Conservation (phyloP, 345 rosid genomes). For the Syzygium jambos region DNA sequence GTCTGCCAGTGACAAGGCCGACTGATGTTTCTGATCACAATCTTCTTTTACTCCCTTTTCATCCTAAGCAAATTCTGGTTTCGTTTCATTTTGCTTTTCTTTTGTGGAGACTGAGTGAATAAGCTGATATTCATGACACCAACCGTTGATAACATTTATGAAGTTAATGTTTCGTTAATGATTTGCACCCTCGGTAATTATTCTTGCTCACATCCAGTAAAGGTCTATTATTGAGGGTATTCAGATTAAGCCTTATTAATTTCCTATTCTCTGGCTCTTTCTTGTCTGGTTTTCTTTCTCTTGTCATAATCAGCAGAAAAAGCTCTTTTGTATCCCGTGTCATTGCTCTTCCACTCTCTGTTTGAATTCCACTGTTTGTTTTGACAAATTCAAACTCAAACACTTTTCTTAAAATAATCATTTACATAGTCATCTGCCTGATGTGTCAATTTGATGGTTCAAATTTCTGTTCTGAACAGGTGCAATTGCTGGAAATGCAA, state of each 20-base stretch:
- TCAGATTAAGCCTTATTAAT: not conserved
- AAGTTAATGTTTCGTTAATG: not conserved
- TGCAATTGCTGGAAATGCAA: constrained; percentile 46
- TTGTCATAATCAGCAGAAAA: not conserved
- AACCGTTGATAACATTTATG: not conserved
- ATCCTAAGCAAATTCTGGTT: not conserved
- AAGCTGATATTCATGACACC: not conserved
- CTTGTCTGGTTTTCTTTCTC: not conserved
- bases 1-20: not conserved
- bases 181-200: not conserved
- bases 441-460: constrained; percentile 63
- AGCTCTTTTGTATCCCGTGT: not conserved
- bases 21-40: not conserved
- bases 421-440: not conserved
- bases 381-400: not conserved
- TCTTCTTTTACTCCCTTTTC: not conserved
- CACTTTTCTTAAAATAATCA: not conserved
- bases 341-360: not conserved
- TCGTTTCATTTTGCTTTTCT: not conserved
- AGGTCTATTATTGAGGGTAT: not conserved
- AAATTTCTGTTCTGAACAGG: constrained; percentile 60
- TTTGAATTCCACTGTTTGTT: not conserved
- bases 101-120: not conserved
- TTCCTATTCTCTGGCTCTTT: not conserved
- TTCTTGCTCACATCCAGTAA: not conserved